Evolutionary conservation across 139 green algal species (phyloP).

Genomic region (Protoeuglena noctilucae): DNA sequence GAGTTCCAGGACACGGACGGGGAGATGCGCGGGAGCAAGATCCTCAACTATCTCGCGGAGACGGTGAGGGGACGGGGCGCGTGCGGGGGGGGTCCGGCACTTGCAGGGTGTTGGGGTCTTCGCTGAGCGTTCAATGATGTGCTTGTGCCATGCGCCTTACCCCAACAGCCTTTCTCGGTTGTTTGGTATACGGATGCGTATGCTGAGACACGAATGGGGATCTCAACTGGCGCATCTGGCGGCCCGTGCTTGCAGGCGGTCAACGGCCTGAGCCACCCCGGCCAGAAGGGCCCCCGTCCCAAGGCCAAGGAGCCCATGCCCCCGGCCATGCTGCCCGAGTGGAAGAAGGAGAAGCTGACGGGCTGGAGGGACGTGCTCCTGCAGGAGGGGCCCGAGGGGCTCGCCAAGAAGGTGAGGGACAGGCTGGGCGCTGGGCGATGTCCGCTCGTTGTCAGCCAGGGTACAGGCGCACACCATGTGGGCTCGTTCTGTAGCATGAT

Average conservation of each 20-base stretch:
- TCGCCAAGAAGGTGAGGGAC: conserved; percentile 60
- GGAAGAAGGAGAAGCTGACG: conserved; percentile 9
- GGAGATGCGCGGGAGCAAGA: conserved; percentile 12
- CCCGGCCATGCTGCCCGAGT: background rate
- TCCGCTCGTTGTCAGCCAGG: too few relatives aligned
- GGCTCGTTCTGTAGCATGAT: too few relatives aligned
- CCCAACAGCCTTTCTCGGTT: background rate
- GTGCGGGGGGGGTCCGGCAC: too few relatives aligned
- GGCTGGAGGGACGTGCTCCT: conserved; percentile 62
- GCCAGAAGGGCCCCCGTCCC: conserved; percentile 44
- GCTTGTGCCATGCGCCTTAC: too few relatives aligned
- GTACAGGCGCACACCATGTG: too few relatives aligned
- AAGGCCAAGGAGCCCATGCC: conserved; percentile 16
- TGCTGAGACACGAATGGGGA: too few relatives aligned
- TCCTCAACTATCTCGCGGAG: conserved; percentile 72
- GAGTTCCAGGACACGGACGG: conserved; percentile 15
- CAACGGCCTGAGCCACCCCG: conserved; percentile 68
- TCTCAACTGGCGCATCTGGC: too few relatives aligned
- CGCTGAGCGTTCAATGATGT: too few relatives aligned
- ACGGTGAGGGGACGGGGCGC: too few relatives aligned
- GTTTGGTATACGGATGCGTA: too few relatives aligned
- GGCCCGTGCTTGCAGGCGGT: conserved; percentile 48
- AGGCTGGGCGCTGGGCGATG: too few relatives aligned
- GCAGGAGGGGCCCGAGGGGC: conserved; percentile 57
- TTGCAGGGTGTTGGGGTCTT: too few relatives aligned